Conservation (phyloP, 257 asterid genomes). For the Solanum medicagineum region DNA sequence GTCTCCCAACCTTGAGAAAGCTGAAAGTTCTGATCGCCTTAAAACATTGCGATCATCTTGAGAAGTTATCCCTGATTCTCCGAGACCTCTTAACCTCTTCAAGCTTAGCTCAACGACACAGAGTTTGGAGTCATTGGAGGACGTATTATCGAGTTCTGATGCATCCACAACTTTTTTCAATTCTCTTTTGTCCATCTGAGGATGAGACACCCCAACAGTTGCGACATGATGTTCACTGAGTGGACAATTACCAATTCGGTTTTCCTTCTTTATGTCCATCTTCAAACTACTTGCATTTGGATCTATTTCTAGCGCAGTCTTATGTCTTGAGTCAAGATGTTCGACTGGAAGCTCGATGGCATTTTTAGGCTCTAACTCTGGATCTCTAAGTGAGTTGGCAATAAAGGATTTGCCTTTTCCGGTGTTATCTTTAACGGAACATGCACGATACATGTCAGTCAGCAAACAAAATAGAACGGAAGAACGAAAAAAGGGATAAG, state of each 20-base stretch:
- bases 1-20: conserved; percentile 61
- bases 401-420: conserved; percentile 23
- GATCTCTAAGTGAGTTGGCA: conserved; percentile 11
- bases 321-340: background rate
- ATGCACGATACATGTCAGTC: conserved; percentile 4
- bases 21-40: conserved; percentile 64
- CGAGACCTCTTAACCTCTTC: conserved; percentile 50
- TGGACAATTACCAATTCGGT: conserved; percentile 9
- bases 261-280: conserved; percentile 11
- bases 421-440: conserved; percentile 12
- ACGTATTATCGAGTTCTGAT: conserved; percentile 17
- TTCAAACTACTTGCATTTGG: conserved; percentile 2
- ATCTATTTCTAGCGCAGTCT: conserved; percentile 7
- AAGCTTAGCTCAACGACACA: conserved; percentile 38
- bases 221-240: conserved; percentile 3
- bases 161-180: conserved; percentile 25
- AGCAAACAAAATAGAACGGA: background rate
- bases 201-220: conserved; percentile 1
- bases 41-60: conserved; percentile 50
- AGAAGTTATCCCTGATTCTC: conserved; percentile 24
- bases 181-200: conserved; percentile 21
- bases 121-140: conserved; percentile 20
- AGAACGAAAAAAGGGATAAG: background rate
- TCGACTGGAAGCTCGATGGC: conserved; percentile 10
- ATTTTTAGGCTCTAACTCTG: conserved; percentile 26